Percentiles rank a stretch among this genome's conserved stretches.
Evolutionary conservation across 306 rosid species (phyloP).

Genomic region (Castanea crenata): DNA sequence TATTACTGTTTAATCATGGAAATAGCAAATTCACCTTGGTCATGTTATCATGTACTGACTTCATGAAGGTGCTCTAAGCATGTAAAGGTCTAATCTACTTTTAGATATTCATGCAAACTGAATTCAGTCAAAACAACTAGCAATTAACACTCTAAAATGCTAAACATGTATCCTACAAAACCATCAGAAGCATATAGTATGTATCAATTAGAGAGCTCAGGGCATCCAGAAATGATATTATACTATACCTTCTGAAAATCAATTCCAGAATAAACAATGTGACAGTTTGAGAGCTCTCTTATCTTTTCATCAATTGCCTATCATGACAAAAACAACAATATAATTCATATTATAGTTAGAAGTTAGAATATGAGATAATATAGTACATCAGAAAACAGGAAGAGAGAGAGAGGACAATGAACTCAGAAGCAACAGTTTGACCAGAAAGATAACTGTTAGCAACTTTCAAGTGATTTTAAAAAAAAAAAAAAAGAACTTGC

Average conservation of each 20-base stretch:
- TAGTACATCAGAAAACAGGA: background rate
- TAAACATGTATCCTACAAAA: background rate
- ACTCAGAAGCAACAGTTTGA: slow-evolving; percentile 2
- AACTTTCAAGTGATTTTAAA: background rate
- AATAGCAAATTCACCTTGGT: background rate
- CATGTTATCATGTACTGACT: background rate
- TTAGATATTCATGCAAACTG: slow-evolving; percentile 20
- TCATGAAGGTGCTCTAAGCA: slow-evolving; percentile 13
- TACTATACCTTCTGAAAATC: slow-evolving; percentile 77
- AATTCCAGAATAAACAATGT: slow-evolving; percentile 75
- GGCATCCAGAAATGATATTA: slow-evolving; percentile 1
- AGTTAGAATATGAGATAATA: slow-evolving; percentile 9
- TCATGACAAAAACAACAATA: slow-evolving; percentile 20
- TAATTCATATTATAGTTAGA: slow-evolving; percentile 7
- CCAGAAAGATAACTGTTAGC: slow-evolving; percentile 1
- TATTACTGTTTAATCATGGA: background rate
- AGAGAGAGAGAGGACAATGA: background rate
- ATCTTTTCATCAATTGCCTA: slow-evolving; percentile 98
- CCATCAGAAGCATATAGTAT: background rate
- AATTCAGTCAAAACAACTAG: slow-evolving; percentile 11
- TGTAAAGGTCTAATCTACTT: slow-evolving; percentile 6
- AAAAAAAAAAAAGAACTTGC: no score
- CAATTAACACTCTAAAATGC: background rate
- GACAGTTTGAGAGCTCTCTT: slow-evolving; percentile 96
- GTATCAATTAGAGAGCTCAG: background rate